Evolutionary conservation across 495 filamentous ascomycete species (phyloP).

Genomic region (Cenococcum geophilum): DNA sequence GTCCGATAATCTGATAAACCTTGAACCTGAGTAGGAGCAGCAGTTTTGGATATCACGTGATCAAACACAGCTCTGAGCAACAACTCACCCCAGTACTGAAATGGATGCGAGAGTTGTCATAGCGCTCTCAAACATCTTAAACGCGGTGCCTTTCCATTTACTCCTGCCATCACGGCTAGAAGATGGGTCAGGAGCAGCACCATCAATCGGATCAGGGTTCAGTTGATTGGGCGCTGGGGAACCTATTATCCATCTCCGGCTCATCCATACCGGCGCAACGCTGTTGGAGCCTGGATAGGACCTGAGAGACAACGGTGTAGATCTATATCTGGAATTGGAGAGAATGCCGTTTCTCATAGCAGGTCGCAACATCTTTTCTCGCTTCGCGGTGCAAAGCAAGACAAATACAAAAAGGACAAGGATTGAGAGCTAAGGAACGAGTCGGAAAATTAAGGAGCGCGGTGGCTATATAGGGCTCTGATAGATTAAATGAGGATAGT

Average conservation of each 20-base stretch:
- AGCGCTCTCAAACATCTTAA: constrained; percentile 79
- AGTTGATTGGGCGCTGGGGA: constrained; percentile 26
- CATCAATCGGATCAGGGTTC: constrained; percentile 29
- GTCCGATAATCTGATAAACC: neutral
- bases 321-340: neutral
- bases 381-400: neutral
- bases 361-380: neutral
- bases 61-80: neutral
- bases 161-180: constrained; percentile 1
- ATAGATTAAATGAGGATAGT: neutral
- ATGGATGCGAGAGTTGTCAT: constrained; percentile 85
- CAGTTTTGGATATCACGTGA: neutral
- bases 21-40: no score
- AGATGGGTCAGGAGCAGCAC: constrained; percentile 17
- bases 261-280: neutral
- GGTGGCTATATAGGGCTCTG: neutral
- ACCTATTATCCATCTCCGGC: constrained; percentile 1
- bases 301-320: neutral
- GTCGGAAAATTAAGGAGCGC: neutral
- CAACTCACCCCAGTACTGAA: constrained; percentile 62
- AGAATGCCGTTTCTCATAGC: neutral
- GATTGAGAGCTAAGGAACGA: neutral
- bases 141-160: constrained; percentile 47
- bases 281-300: neutral
- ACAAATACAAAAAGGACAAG: neutral